These are phyloP conservation scores for Kazachstania bromeliacearum DNA, from an alignment of 805 yeast species.

Conservation along the genomic window DNA sequence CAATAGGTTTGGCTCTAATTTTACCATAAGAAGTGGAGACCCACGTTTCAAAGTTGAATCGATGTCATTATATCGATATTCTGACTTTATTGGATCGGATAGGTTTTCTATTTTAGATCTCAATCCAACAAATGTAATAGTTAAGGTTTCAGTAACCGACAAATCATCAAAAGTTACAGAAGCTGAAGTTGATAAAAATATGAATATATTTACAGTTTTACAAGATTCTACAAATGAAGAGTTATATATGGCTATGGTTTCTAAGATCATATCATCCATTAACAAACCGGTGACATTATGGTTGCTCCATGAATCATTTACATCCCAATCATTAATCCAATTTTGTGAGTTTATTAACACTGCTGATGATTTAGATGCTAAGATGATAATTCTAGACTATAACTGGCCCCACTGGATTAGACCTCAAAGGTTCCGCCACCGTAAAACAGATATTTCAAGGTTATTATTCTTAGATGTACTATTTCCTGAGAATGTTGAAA, in stretches of 20 bases:
- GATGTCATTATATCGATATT: constrained; percentile 16
- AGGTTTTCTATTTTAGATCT: constrained; percentile 11
- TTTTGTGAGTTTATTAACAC: constrained; percentile 38
- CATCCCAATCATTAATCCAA: constrained; percentile 35
- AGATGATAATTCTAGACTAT: constrained; percentile 59
- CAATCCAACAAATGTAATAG: constrained; percentile 14
- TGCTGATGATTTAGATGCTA: constrained; percentile 4
- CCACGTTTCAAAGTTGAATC: constrained; percentile 16
- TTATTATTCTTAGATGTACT: constrained; percentile 77
- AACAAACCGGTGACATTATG: constrained; percentile 56
- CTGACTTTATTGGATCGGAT: constrained; percentile 16
- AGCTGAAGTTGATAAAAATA: not conserved
- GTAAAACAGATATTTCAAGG: constrained; percentile 84
- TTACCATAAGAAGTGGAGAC: constrained; percentile 15
- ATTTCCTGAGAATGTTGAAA: constrained; percentile 68
- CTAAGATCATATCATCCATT: not conserved
- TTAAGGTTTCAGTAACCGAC: constrained; percentile 10
- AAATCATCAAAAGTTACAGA: not conserved
- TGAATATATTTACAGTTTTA: constrained; percentile 19
- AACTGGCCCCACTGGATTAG: constrained; percentile 92
- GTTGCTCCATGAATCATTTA: constrained; percentile 68
- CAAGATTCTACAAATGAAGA: constrained; percentile 11
- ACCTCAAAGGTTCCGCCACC: constrained; percentile 64
- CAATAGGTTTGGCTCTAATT: constrained; percentile 6
- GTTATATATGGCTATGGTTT: constrained; percentile 1